Conservation (phyloP, 2,329 filamentous ascomycete species). For the Claviceps humidiphila region DNA sequence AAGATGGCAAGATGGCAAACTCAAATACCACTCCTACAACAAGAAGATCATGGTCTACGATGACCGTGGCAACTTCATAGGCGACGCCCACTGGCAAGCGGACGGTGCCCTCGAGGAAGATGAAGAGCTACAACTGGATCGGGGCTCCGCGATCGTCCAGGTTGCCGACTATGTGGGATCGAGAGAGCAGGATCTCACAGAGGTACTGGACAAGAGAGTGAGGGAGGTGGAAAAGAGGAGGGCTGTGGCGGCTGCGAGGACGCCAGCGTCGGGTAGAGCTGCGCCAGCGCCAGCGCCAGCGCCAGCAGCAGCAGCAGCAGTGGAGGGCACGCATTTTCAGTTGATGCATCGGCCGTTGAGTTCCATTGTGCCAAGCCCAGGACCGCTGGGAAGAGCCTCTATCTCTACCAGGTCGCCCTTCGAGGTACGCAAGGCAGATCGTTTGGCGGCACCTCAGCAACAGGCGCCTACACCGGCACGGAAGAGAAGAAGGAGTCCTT, state of each 20-base stretch:
- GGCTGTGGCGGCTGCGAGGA: slow-evolving; percentile 28
- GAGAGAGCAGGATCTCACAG: slow-evolving; percentile 64
- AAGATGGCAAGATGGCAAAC: slow-evolving; percentile 81
- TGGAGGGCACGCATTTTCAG: slow-evolving; percentile 19
- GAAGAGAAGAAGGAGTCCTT: slow-evolving; percentile 15
- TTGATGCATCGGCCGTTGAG: slow-evolving; percentile 32
- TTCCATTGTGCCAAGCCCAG: slow-evolving; percentile 18
- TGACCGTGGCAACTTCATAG: slow-evolving; percentile 64
- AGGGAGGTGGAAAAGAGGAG: slow-evolving; percentile 41
- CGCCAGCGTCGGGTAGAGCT: slow-evolving; percentile 9
- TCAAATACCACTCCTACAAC: slow-evolving; percentile 86
- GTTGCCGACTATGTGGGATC: slow-evolving; percentile 63
- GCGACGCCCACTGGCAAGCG: slow-evolving; percentile 70
- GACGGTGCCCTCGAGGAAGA: slow-evolving; percentile 60
- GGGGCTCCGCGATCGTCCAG: slow-evolving; percentile 63
- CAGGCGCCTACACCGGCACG: slow-evolving; percentile 14
- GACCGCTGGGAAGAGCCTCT: slow-evolving; percentile 19
- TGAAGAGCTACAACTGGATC: slow-evolving; percentile 69
- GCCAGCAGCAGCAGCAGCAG: slow-evolving; percentile 11
- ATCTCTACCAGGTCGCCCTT: slow-evolving; percentile 22
- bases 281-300: not conserved
- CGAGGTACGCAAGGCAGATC: slow-evolving; percentile 16
- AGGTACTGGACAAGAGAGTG: slow-evolving; percentile 56
- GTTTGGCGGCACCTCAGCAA: not conserved
- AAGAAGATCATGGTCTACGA: slow-evolving; percentile 85